Percentiles rank a stretch among this genome's conserved stretches.
These are phyloP conservation scores for Glycyrrhiza uralensis DNA, from an alignment of 306 rosid species.

Conservation along the genomic window DNA sequence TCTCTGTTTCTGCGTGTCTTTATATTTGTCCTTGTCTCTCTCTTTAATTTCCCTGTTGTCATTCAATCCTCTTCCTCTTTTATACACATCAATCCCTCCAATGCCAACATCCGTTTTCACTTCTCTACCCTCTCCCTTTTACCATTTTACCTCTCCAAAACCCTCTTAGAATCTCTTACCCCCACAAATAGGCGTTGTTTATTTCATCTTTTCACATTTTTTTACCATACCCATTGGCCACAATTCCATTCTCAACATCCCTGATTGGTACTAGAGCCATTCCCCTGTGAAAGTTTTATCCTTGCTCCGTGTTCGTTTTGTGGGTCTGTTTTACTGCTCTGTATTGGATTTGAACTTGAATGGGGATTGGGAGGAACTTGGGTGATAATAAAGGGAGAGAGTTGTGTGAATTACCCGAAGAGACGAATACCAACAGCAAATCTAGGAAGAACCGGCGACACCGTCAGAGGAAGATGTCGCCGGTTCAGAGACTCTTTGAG, in stretches of 20 bases:
- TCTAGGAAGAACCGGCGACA: slow-evolving; percentile 52
- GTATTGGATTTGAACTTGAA: slow-evolving; percentile 31
- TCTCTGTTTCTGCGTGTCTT: not conserved
- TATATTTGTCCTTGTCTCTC: slow-evolving; percentile 4
- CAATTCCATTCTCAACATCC: not conserved
- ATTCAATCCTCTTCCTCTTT: slow-evolving; percentile 15
- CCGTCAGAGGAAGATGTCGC: slow-evolving; percentile 53
- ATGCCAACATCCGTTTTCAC: slow-evolving; percentile 37
- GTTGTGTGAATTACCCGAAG: slow-evolving; percentile 44
- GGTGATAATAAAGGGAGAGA: slow-evolving; percentile 46
- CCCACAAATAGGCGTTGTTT: not conserved
- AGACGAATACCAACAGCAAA: slow-evolving; percentile 48
- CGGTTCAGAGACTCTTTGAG: slow-evolving; percentile 60
- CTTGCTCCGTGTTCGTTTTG: not conserved
- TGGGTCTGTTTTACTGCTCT: not conserved
- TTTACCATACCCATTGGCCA: slow-evolving; percentile 1
- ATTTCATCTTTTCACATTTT: not conserved
- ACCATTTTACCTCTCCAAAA: slow-evolving; percentile 11
- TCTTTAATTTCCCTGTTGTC: slow-evolving; percentile 16
- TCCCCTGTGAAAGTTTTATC: not conserved
- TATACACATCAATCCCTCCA: slow-evolving; percentile 12
- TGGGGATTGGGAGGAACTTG: slow-evolving; percentile 68
- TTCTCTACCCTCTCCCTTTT: slow-evolving; percentile 14
- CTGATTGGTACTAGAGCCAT: not conserved
- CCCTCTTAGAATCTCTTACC: slow-evolving; percentile 14